A percentile compares a stretch with the other conserved stretches of the same genome.
phyloP scores from a whole-genome alignment of 1,284 basidiomycete species.

The Stygiomarasmius scandens region DNA sequence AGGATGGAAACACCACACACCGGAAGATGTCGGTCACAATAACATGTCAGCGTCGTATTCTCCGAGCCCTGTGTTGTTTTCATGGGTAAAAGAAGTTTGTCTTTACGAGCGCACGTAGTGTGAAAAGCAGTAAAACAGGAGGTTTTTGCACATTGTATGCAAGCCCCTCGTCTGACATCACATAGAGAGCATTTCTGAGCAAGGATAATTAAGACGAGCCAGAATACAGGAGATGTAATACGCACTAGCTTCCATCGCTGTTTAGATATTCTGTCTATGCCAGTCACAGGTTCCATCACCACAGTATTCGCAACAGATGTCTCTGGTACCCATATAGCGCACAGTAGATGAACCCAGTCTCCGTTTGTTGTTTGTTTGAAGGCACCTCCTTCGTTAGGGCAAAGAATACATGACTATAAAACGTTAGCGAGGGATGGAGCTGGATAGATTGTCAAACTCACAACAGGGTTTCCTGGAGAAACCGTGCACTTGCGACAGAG shows the following conservation, averaged over 20 bases:
- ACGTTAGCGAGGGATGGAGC: conserved; percentile 3
- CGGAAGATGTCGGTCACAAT: conserved; percentile 88
- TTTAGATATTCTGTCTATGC: conserved; percentile 87
- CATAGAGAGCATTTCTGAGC: conserved; percentile 87
- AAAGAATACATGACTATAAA: conserved; percentile 84
- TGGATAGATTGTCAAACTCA: conserved; percentile 40
- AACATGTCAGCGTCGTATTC: conserved; percentile 72
- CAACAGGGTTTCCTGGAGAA: conserved; percentile 94
- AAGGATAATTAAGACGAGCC: neutral
- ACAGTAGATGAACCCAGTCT: conserved; percentile 96
- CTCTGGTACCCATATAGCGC: conserved; percentile 98
- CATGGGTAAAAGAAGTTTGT: conserved; percentile 85
- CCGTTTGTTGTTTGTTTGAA: conserved; percentile 97
- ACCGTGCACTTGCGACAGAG: conserved; percentile 98
- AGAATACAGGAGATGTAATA: neutral
- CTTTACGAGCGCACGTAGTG: conserved; percentile 89
- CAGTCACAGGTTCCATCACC: conserved; percentile 98
- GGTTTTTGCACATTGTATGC: conserved; percentile 94
- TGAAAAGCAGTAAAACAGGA: conserved; percentile 96
- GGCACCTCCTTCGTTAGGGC: conserved; percentile 95
- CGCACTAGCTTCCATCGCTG: conserved; percentile 92
- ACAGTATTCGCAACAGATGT: conserved; percentile 92
- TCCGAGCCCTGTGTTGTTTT: conserved; percentile 79
- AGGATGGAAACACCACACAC: conserved; percentile 47
- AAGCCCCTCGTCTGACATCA: conserved; percentile 82